Conservation (phyloP, 2,329 filamentous ascomycete genomes). For the Aureobasidium sp. region DNA sequence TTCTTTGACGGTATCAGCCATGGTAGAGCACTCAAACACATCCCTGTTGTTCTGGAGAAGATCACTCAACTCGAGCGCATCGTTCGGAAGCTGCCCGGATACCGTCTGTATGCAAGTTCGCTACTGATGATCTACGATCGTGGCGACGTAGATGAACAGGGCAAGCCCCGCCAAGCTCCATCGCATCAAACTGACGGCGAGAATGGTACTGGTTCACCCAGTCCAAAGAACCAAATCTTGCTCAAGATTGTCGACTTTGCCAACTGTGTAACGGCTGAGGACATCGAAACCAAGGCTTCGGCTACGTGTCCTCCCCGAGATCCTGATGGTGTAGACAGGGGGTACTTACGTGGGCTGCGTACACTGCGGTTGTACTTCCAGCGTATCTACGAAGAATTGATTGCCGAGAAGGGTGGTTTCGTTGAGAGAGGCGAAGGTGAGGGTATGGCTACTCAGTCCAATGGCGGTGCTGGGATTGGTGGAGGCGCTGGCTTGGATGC, state of each 20-base stretch:
- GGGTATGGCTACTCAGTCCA: slow-evolving; percentile 22
- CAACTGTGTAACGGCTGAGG: slow-evolving; percentile 87
- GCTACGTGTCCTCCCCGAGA: slow-evolving; percentile 69
- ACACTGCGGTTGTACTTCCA: slow-evolving; percentile 77
- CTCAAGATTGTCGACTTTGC: slow-evolving; percentile 98
- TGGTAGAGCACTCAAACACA: slow-evolving; percentile 71
- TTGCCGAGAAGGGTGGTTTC: slow-evolving; percentile 5
- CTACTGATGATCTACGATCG: slow-evolving; percentile 94
- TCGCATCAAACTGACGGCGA: neutral
- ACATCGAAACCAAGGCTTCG: slow-evolving; percentile 44
- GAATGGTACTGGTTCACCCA: neutral
- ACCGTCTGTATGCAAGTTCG: slow-evolving; percentile 92
- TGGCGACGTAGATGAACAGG: slow-evolving; percentile 48
- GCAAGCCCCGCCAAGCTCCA: slow-evolving; percentile 26
- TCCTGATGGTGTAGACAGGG: slow-evolving; percentile 71
- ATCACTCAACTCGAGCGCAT: slow-evolving; percentile 75
- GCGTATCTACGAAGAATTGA: slow-evolving; percentile 71
- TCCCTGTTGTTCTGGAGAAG: slow-evolving; percentile 79
- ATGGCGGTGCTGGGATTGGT: neutral
- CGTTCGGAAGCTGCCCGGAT: slow-evolving; percentile 68
- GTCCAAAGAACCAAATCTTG: slow-evolving; percentile 53
- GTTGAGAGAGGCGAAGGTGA: slow-evolving; percentile 26
- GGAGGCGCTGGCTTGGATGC: slow-evolving; percentile 1
- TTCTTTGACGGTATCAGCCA: slow-evolving; percentile 82
- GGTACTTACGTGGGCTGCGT: slow-evolving; percentile 77